Conservation (phyloP, 352 stramenopile genomes). For the Blastocystis sp. region DNA sequence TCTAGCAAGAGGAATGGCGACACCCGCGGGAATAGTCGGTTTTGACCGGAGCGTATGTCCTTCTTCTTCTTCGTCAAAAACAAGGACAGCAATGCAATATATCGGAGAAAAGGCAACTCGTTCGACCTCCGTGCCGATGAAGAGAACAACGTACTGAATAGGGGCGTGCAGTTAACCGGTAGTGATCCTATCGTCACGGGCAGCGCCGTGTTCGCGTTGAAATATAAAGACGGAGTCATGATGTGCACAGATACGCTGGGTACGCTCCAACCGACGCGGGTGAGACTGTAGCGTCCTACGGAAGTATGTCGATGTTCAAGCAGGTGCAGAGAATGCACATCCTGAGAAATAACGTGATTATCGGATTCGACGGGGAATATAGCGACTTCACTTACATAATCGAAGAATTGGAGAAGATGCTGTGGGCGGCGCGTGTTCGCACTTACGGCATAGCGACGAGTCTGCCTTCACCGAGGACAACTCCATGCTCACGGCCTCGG, state of each 20-base stretch:
- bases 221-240: conserved; percentile 69
- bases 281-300: conserved; percentile 64
- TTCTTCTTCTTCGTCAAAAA: conserved; percentile 67
- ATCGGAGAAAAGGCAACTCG: conserved; percentile 6
- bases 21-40: conserved; percentile 2
- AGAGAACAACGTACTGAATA: conserved; percentile 38
- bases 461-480: conserved; percentile 43
- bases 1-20: neutral
- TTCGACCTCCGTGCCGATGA: conserved; percentile 44
- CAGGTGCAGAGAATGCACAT: conserved; percentile 67
- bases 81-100: conserved; percentile 24
- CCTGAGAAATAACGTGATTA: conserved; percentile 59
- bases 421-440: neutral
- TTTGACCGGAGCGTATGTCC: too few species aligned
- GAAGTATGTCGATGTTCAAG: conserved; percentile 70
- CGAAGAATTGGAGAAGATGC: conserved; percentile 61
- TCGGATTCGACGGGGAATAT: conserved; percentile 66
- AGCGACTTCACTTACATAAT: conserved; percentile 64
- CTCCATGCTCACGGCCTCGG: conserved; percentile 39
- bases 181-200: conserved; percentile 68
- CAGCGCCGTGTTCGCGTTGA: conserved; percentile 57
- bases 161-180: neutral
- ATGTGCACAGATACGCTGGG: conserved; percentile 62
- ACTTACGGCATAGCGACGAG: conserved; percentile 35
- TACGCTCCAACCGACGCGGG: neutral